Percentiles rank a stretch among this genome's conserved stretches.
Conservation (phyloP, 495 filamentous ascomycete species). For the Neurospora africana region DNA sequence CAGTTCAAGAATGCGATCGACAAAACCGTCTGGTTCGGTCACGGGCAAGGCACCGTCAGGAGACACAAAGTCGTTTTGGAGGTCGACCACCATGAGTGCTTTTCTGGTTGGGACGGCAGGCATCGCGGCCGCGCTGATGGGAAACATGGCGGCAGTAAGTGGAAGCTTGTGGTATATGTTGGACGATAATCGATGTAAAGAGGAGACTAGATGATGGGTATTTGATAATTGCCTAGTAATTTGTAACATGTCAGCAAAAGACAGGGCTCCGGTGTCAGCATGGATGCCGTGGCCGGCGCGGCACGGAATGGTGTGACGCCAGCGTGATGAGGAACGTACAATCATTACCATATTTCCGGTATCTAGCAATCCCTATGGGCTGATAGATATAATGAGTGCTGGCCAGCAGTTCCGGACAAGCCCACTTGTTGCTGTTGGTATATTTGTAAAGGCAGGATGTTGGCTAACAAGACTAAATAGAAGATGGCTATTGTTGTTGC, state of each 20-base stretch:
- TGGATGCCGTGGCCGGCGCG: background rate
- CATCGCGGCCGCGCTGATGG: slow-evolving; percentile 35
- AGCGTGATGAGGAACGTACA: background rate
- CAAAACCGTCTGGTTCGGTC: slow-evolving; percentile 50
- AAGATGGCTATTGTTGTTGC: background rate
- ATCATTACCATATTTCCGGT: background rate
- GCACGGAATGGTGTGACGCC: background rate
- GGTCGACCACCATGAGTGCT: slow-evolving; percentile 73
- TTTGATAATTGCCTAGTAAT: background rate
- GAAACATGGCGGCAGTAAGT: slow-evolving; percentile 30
- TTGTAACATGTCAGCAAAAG: background rate
- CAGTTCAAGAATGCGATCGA: slow-evolving; percentile 56
- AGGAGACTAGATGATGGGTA: background rate
- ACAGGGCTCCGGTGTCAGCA: background rate
- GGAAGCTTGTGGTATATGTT: background rate
- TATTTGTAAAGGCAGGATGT: background rate
- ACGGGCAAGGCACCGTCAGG: slow-evolving; percentile 59
- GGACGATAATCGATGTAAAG: background rate
- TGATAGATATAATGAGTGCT: background rate
- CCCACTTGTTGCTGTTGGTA: background rate
- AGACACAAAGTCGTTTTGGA: slow-evolving; percentile 86
- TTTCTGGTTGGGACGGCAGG: slow-evolving; percentile 56
- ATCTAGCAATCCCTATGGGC: background rate
- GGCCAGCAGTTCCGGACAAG: background rate
- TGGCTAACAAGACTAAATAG: background rate